Percentiles rank a stretch among this genome's conserved stretches.
Evolutionary conservation across 805 yeast species (phyloP).

Genomic region (Cyberlindnera misumaiensis): DNA sequence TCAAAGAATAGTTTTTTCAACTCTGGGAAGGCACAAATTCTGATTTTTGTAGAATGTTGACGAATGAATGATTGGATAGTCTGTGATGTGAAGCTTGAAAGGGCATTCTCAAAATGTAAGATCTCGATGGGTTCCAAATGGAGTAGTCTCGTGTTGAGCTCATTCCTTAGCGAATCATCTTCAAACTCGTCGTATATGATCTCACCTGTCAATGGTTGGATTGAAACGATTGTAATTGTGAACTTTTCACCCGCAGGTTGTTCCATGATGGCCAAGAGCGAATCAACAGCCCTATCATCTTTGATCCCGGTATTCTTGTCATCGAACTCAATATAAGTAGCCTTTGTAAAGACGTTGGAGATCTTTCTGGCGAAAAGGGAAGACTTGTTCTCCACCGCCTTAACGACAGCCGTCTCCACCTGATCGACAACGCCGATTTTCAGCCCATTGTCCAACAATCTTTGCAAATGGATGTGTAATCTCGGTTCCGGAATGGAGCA

Average conservation of each 20-base stretch:
- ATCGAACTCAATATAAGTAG: slow-evolving; percentile 71
- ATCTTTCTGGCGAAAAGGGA: slow-evolving; percentile 62
- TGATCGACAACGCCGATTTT: slow-evolving; percentile 89
- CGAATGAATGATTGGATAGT: slow-evolving; percentile 22
- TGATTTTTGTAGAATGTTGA: slow-evolving; percentile 12
- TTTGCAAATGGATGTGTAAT: slow-evolving; percentile 67
- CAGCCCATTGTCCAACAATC: slow-evolving; percentile 62
- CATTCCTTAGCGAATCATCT: slow-evolving; percentile 51
- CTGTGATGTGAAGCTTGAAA: slow-evolving; percentile 14
- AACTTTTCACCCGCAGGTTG: not conserved
- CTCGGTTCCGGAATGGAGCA: slow-evolving; percentile 80
- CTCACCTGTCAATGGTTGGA: slow-evolving; percentile 71
- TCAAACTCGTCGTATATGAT: slow-evolving; percentile 63
- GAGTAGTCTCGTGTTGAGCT: slow-evolving; percentile 65
- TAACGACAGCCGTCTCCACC: slow-evolving; percentile 71
- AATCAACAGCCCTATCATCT: slow-evolving; percentile 31
- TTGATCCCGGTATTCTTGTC: slow-evolving; percentile 21
- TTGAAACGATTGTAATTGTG: slow-evolving; percentile 47
- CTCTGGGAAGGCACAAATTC: slow-evolving; percentile 12
- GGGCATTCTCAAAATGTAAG: slow-evolving; percentile 36
- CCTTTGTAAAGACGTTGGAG: slow-evolving; percentile 69
- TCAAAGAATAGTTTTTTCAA: slow-evolving; percentile 11
- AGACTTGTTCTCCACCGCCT: slow-evolving; percentile 43
- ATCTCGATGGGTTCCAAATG: slow-evolving; percentile 78
- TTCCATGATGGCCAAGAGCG: slow-evolving; percentile 41